Base-by-base conservation (phyloP, 2,329 filamentous ascomycete genomes). In the Metarhizium robertsii region DNA sequence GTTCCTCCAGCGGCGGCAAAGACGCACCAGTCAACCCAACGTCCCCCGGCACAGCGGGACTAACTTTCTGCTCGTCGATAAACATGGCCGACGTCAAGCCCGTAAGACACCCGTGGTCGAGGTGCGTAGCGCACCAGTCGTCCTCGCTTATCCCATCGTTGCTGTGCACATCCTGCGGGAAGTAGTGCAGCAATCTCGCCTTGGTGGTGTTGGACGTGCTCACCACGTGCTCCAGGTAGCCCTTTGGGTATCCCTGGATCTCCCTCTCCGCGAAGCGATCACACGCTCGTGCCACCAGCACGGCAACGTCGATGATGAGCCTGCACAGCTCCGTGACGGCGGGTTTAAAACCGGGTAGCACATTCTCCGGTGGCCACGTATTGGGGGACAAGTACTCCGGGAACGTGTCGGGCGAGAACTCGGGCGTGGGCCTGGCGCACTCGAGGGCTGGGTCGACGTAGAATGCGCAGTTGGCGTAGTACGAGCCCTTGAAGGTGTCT, bases 11-110 rank as follows among this genome's bases (percentile, higher is more conserved):
- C 0, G 80, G 75, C 2, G 78, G 69, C 2, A 75, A 67, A 18
- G 67, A 66, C 38, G 66, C 64, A 3, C 63, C 64, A 1, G 57
- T 61, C 32, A 58, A 6, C n/a, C 55, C 53, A 14, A 53, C 53
- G 42, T 53, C 57, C 62, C 59, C 52, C 53, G 68, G 68, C 1
- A 73, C 66, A 46, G 72, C 61, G 43, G 73, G 63, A 57, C 63
- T 59, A 59, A 74, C 63, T 57, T 69, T 67, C 38, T 70, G 72
- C 73, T 97, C 92, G 66, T 97, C 90, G 59, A 97, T 80, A 70
- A 95, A 97, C 91, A 97, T 96, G 62, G 92, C 92, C 2, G 88
- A 92, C 0, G 94, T 99, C 38, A 99, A 78, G 14, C 92, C 92
- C 0, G 94, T 99, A 36, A 99, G 79, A 67, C 92, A 97, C 47